Percentiles rank a stretch among this genome's conserved stretches.
phyloP scores from a whole-genome alignment of 1,139 yeast species.

The Scheffersomyces cryptocercus region DNA sequence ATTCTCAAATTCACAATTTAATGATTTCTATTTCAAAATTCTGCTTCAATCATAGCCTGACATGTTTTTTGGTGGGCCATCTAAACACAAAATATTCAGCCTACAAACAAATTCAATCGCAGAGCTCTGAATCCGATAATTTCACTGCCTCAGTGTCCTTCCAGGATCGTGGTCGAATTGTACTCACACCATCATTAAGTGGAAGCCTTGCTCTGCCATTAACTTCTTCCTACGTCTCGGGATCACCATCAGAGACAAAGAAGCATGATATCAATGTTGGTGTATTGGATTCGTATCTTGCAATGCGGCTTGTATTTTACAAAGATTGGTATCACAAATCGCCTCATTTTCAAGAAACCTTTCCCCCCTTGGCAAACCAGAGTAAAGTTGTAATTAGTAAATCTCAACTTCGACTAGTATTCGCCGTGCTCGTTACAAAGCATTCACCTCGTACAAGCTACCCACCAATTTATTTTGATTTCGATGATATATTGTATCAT shows the following conservation, averaged over 20 bases:
- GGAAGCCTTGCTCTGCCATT: constrained; percentile 2
- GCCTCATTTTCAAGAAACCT: constrained; percentile 19
- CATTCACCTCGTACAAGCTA: constrained; percentile 8
- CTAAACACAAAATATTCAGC: constrained; percentile 27
- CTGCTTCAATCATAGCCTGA: constrained; percentile 24
- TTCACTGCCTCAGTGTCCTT: constrained; percentile 1
- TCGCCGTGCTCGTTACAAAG: constrained; percentile 21
- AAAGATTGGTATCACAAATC: constrained; percentile 40
- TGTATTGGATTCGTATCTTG: constrained; percentile 20
- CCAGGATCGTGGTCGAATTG: constrained; percentile 16
- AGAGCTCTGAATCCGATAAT: background rate
- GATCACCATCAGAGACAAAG: background rate
- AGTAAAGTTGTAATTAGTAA: constrained; percentile 6
- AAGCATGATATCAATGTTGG: background rate
- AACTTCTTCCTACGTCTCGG: constrained; percentile 1
- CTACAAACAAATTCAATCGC: background rate
- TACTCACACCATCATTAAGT: constrained; percentile 17
- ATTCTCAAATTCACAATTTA: constrained; percentile 30
- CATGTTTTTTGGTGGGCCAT: constrained; percentile 33
- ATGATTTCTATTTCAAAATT: constrained; percentile 26
- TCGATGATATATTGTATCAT: constrained; percentile 15
- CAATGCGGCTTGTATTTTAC: constrained; percentile 32
- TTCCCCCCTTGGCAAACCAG: constrained; percentile 3
- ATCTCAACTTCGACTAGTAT: constrained; percentile 18
- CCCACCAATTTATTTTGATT: constrained; percentile 26